Conservation (phyloP, 1,284 basidiomycete species). For the Puccinia sorghi region DNA sequence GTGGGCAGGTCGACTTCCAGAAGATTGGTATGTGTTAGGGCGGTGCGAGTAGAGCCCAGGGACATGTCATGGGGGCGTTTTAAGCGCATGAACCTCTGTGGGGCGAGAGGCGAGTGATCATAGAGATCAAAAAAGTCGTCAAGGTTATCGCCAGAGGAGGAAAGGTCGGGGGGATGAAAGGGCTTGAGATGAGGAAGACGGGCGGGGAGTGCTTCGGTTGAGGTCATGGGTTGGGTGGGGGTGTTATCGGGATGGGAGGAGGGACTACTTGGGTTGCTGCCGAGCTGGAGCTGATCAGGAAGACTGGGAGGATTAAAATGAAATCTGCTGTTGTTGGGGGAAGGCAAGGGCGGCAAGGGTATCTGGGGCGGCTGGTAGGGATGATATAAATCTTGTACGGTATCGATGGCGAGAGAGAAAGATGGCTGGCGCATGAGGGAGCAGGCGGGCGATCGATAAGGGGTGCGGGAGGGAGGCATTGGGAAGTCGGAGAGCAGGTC, state of each 20-base stretch:
- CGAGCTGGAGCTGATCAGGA: too few relatives aligned
- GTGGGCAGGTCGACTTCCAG: neutral
- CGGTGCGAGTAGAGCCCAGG: too few relatives aligned
- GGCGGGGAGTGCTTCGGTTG: neutral
- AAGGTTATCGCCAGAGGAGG: neutral
- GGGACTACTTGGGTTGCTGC: neutral
- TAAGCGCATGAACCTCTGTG: neutral
- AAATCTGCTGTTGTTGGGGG: neutral
- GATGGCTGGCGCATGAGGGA: neutral
- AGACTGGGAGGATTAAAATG: neutral
- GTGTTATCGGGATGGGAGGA: neutral
- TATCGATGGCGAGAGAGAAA: too few relatives aligned
- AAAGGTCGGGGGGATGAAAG: neutral
- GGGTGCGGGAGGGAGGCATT: neutral
- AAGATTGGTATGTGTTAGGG: constrained; percentile 13
- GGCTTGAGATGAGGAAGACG: neutral
- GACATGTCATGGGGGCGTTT: neutral
- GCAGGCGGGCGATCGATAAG: neutral
- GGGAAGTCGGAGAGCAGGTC: constrained; percentile 23
- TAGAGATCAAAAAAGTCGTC: constrained; percentile 7
- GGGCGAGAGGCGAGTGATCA: neutral
- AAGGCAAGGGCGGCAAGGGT: constrained; percentile 29
- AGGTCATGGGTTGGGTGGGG: neutral
- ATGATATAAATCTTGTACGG: neutral
- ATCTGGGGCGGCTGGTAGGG: constrained; percentile 28